A percentile compares a stretch with the other conserved stretches of the same genome.
These are phyloP conservation scores for Isabelozyma rhagii DNA, from an alignment of 805 yeast species.

Conservation along the genomic window DNA sequence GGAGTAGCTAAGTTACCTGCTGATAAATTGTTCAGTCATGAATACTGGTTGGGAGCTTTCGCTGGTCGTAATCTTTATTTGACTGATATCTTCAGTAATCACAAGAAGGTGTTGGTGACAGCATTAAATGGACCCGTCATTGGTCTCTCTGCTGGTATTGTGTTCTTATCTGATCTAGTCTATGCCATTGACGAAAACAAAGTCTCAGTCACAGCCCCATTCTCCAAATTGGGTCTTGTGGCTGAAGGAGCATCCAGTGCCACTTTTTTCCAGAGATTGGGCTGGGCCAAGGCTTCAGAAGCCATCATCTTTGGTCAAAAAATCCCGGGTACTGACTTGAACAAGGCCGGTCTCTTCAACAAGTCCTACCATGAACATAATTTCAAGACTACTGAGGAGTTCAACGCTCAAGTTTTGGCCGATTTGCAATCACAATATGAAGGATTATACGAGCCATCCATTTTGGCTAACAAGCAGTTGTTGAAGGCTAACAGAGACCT, in stretches of 20 bases:
- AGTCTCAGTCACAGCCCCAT: conserved; percentile 66
- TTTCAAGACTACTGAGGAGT: conserved; percentile 32
- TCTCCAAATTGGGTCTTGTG: conserved; percentile 77
- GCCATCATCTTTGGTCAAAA: conserved; percentile 70
- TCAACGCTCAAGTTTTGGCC: conserved; percentile 39
- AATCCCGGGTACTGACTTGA: conserved; percentile 55
- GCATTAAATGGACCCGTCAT: conserved; percentile 87
- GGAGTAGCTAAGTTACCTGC: conserved; percentile 27
- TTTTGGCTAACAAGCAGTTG: conserved; percentile 39
- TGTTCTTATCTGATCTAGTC: conserved; percentile 72
- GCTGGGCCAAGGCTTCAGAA: conserved; percentile 69
- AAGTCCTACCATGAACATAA: conserved; percentile 45
- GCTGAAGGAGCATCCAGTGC: conserved; percentile 78
- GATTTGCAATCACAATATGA: conserved; percentile 33
- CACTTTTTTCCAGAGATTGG: conserved; percentile 66
- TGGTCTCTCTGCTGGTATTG: conserved; percentile 72
- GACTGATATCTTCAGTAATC: conserved; percentile 66
- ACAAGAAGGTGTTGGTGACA: conserved; percentile 64
- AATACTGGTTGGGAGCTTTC: conserved; percentile 54
- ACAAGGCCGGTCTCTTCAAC: conserved; percentile 58
- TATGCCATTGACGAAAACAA: conserved; percentile 60
- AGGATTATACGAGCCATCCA: conserved; percentile 43
- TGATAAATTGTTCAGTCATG: conserved; percentile 31
- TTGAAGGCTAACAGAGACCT: conserved; percentile 37
- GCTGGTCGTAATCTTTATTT: conserved; percentile 68